Evolutionary conservation across 2,329 filamentous ascomycete genomes (phyloP), one percentile per base, ranked within the genome.

Genomic region (Teratosphaeria gauchensis): DNA sequence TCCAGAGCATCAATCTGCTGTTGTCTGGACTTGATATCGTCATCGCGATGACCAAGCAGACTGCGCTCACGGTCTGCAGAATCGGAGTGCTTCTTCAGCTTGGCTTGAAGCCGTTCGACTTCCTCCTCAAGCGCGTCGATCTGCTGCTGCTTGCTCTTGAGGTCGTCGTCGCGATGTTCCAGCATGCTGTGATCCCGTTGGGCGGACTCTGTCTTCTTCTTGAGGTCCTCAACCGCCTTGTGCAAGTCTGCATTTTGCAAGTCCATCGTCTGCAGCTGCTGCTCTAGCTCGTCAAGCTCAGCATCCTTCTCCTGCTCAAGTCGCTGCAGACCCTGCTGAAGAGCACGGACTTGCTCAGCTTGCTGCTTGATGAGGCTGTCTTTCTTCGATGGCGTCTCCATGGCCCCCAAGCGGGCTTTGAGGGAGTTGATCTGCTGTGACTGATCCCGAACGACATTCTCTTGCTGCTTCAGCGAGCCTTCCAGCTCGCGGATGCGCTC

Each of bases 311-410:
- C 71, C 54, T 71, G 64, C 48, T 69, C 65, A 21, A 70, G 59
- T 63, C 64, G 73, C 42, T 65, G 65, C 30, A 73, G 53, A 48
- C 68, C 60, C 54, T 70, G 64, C 57, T 73, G 66, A 24, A 73
- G 62, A 21, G 67, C 63, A 8, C 66, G 65, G n/a, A 73, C 63
- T 53, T 71, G 64, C 16, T 71, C 68, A 14, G 70, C 67, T 57
- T 73, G 71, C 58, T 74, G 69, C 53, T 65, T 69, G 54, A 73
- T 63, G 38, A 73, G 60, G 16, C 65, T 63, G 56, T 73, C 70
- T 56, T 73, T 73, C 67, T 71, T 74, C 4, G 69, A 71, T 1
- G 71, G 71, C 16, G 71, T 71, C 58, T 73, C 72, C 62, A 72
- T 68, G 11, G 68, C 65, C 21, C 64, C 63, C 16, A 74, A 59